A percentile compares a stretch with the other conserved stretches of the same genome.
phyloP scores from a whole-genome alignment of 352 stramenopile genomes.

The Globisporangium canariense region DNA sequence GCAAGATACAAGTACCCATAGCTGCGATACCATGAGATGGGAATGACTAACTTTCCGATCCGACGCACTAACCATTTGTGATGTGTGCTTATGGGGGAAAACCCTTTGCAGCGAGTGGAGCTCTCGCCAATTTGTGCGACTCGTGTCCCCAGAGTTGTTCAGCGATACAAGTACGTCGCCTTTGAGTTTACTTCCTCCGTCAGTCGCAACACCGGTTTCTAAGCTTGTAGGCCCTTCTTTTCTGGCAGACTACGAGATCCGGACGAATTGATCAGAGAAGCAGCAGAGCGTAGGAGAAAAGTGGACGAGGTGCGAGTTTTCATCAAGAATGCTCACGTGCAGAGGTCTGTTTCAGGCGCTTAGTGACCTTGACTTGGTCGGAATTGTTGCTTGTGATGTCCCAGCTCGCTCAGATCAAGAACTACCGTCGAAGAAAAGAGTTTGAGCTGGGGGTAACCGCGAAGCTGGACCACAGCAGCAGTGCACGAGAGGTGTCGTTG shows the following conservation, averaged over 20 bases:
- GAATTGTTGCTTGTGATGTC: neutral
- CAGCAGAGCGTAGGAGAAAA: conserved; percentile 21
- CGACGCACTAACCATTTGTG: no score
- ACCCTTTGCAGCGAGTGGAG: neutral
- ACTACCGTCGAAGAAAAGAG: conserved; percentile 5
- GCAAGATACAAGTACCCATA: neutral
- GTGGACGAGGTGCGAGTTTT: conserved; percentile 23
- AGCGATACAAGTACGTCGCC: conserved; percentile 17
- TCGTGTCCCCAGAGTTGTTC: neutral
- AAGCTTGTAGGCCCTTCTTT: neutral
- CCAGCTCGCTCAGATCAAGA: conserved; percentile 12
- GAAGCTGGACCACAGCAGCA: neutral
- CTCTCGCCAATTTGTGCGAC: conserved; percentile 2
- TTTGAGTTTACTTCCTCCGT: neutral
- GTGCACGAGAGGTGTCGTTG: neutral
- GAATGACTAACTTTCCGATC: neutral
- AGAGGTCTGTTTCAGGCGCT: no score
- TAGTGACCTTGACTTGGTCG: neutral
- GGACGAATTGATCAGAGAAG: conserved; percentile 28
- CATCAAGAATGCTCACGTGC: no score
- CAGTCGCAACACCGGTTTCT: neutral
- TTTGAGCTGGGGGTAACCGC: neutral
- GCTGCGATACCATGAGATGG: neutral
- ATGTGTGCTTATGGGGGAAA: neutral
- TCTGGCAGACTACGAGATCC: conserved; percentile 24